Evolutionary conservation across 306 rosid species (phyloP).

Genomic region (Vigna hirtella): DNA sequence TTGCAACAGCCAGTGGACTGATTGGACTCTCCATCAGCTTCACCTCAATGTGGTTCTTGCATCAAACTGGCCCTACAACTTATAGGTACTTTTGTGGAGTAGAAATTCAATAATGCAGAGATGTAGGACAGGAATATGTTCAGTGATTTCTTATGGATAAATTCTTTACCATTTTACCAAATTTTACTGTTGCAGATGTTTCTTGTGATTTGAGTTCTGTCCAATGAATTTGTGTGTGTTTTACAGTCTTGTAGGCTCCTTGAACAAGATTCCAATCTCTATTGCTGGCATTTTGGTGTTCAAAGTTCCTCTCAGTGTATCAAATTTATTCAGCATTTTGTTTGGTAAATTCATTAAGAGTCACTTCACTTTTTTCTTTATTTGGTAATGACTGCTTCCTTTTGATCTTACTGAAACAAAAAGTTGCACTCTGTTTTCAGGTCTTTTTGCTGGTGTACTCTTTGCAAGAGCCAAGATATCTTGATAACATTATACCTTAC

Average conservation of each 20-base stretch:
- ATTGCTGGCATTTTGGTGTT: conserved; percentile 77
- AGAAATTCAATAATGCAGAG: conserved; percentile 3
- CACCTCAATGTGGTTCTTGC: conserved; percentile 94
- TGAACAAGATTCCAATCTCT: conserved; percentile 93
- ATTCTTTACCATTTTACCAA: neutral
- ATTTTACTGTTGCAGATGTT: neutral
- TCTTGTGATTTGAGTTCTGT: conserved; percentile 7
- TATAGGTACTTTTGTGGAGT: conserved; percentile 62
- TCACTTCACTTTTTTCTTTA: neutral
- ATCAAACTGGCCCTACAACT: conserved; percentile 91
- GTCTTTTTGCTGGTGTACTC: conserved; percentile 86
- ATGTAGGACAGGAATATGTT: neutral
- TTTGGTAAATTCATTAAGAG: conserved; percentile 64
- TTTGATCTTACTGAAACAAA: neutral
- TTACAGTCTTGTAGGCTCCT: conserved; percentile 87
- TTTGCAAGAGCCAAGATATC: conserved; percentile 91
- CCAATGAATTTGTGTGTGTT: conserved; percentile 21
- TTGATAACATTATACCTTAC: conserved; percentile 36
- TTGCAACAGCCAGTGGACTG: conserved; percentile 83
- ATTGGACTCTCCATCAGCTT: conserved; percentile 94
- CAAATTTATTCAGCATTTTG: conserved; percentile 78
- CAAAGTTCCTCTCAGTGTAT: conserved; percentile 73
- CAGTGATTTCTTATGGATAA: neutral
- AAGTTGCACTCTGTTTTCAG: conserved; percentile 52
- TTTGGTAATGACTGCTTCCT: neutral